These are phyloP conservation scores for Parachaetomium inaequale DNA, from an alignment of 495 filamentous ascomycete genomes.

Conservation along the genomic window DNA sequence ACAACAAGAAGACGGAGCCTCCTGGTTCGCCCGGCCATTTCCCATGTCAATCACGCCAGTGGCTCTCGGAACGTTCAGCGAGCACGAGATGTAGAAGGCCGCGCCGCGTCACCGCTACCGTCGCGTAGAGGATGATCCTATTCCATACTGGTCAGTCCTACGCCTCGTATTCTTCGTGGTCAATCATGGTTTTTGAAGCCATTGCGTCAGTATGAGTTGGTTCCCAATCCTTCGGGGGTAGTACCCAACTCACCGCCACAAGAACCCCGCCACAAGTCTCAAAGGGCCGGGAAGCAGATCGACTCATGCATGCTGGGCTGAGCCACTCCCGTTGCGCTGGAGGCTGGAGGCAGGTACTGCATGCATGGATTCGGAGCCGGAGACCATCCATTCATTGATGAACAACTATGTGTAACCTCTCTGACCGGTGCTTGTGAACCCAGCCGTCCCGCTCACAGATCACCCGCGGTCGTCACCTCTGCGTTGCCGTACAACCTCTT, in stretches of 20 bases:
- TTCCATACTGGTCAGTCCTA: not conserved
- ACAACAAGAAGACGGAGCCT: not conserved
- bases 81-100: not conserved
- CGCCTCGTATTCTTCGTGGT: not conserved
- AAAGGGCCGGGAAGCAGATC: not conserved
- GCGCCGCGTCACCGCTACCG: not conserved
- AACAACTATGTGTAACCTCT: constrained; percentile 8
- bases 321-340: not conserved
- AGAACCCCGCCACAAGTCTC: constrained; percentile 1
- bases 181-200: not conserved
- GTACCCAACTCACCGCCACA: constrained; percentile 9
- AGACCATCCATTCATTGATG: constrained; percentile 4
- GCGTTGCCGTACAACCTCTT: not conserved
- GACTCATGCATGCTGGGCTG: constrained; percentile 6
- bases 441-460: not conserved
- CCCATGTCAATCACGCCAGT: not conserved
- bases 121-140: not conserved
- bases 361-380: not conserved
- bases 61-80: not conserved
- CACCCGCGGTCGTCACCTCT: not conserved
- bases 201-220: constrained; percentile 3
- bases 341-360: not conserved
- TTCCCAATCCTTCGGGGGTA: not conserved
- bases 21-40: constrained; percentile 7
- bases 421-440: not conserved